Evolutionary conservation across 2,329 filamentous ascomycete genomes (phyloP), one percentile per base, ranked within the genome.

Genomic region (Venturia effusa): DNA sequence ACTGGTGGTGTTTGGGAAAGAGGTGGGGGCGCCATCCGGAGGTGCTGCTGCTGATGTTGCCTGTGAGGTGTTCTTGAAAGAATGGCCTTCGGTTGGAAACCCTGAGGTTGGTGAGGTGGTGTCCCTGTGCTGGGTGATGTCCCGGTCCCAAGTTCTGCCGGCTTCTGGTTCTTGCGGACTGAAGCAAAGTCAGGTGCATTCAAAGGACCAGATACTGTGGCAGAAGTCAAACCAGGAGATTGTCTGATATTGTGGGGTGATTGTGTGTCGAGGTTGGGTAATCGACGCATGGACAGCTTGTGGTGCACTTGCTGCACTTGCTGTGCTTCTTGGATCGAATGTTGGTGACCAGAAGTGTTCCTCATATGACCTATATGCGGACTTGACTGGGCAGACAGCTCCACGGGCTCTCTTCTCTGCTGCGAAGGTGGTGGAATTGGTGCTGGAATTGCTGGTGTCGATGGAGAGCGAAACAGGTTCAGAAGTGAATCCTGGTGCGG

Each of bases 401-500:
- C 69, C 15, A 69, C 67, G 27, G 63, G 66, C 48, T 68, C 65
- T 63, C 39, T 40, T 17, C 27, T 43, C 24, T 41, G 37, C 40
- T 27, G 30, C 10, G 22, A 41, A 11, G 43, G 61, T 8, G 45
- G 30, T 11, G 32, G 45, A 24, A 19, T 24, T 8, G 3, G 45
- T 27, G 48, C 19, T 22, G 10, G 32, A 27, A 68, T 66, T 55
- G 70, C 70, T 19, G 71, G 61, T 19, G 67, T 67, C 1, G 70
- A 68, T 2, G 74, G 70, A 4, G 71, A 69, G 15, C 72, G 72
- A 68, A 82, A 80, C 1, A 82, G 69, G 64, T 74, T 77, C 30
- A 82, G 69, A 27, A 82, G 68, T 8, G 75, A 73, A 61, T 75
- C 74, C 66, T 80, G 78, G 61, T 80, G 79, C 61, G 27, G 41